A percentile compares a stretch with the other conserved stretches of the same genome.
These are phyloP conservation scores for Dactylellina cionopaga DNA, from an alignment of 2,329 filamentous ascomycete genomes.

Conservation along the genomic window DNA sequence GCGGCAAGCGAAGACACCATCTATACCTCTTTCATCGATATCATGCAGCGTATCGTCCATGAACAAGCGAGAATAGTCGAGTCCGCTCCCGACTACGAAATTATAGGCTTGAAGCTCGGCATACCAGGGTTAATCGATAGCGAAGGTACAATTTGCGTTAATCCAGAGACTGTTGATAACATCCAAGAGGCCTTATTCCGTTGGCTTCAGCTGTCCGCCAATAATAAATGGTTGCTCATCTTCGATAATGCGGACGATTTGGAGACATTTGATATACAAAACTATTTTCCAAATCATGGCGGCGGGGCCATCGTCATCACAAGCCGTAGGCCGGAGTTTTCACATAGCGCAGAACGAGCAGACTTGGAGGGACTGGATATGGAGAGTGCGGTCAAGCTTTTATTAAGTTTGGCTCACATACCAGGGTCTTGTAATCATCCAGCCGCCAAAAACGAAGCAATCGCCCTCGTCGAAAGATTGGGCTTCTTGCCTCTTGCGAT, in stretches of 20 bases:
- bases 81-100: no score
- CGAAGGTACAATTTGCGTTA: not conserved
- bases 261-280: no score
- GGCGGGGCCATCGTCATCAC: constrained; percentile 5
- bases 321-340: constrained; percentile 8
- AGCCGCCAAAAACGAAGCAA: constrained; percentile 6
- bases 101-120: no score
- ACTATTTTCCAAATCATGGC: no score
- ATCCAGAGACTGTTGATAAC: not conserved
- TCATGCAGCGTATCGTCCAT: no score
- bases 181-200: not conserved
- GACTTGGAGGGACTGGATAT: not conserved
- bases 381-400: no score
- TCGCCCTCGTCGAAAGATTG: constrained; percentile 21
- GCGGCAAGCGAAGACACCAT: not conserved
- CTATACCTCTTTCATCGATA: no score
- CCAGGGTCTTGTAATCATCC: no score
- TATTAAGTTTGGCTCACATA: no score
- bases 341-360: not conserved
- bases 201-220: not conserved
- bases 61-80: no score
- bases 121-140: no score
- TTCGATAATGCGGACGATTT: constrained; percentile 4
- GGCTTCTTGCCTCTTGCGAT: constrained; percentile 38
- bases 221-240: not conserved